Conservation (phyloP, 352 stramenopile genomes). For the Phytophthora brassicae region DNA sequence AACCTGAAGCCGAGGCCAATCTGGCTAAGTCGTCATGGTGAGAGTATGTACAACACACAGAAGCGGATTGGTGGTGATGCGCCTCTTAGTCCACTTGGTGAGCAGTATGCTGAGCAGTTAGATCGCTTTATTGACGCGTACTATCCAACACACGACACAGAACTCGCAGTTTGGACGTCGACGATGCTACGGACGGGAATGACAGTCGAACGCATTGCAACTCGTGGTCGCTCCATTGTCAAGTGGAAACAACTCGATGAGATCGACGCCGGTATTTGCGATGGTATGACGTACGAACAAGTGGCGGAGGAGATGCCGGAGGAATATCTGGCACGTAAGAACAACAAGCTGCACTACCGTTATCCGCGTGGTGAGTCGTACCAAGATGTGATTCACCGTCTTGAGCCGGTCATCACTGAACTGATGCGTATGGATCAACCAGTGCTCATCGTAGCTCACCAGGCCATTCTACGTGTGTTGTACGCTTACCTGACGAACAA, state of each 20-base stretch:
- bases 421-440: constrained; percentile 95
- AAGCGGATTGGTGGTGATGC: constrained; percentile 97
- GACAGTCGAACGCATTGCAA: constrained; percentile 90
- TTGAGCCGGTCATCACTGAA: constrained; percentile 97
- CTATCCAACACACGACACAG: constrained; percentile 74
- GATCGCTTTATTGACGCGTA: constrained; percentile 93
- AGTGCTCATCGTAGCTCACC: constrained; percentile 93
- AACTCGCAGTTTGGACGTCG: constrained; percentile 95
- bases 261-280: constrained; percentile 96
- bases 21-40: constrained; percentile 96
- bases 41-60: constrained; percentile 98
- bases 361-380: constrained; percentile 96
- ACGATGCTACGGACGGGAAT: constrained; percentile 96
- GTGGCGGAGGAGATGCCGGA: constrained; percentile 95
- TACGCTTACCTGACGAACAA: constrained; percentile 97
- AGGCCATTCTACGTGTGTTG: constrained; percentile 94
- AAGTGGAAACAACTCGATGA: constrained; percentile 95
- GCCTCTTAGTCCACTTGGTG: constrained; percentile 89
- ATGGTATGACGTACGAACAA: constrained; percentile 98
- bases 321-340: constrained; percentile 92
- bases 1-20: constrained; percentile 94
- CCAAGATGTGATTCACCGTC: constrained; percentile 96
- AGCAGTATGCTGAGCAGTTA: constrained; percentile 94
- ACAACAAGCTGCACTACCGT: constrained; percentile 87
- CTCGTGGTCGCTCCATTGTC: constrained; percentile 59